Percentiles rank a stretch among this genome's conserved stretches.
Evolutionary conservation across 306 rosid species (phyloP).

Genomic region (Carpinus fangiana): DNA sequence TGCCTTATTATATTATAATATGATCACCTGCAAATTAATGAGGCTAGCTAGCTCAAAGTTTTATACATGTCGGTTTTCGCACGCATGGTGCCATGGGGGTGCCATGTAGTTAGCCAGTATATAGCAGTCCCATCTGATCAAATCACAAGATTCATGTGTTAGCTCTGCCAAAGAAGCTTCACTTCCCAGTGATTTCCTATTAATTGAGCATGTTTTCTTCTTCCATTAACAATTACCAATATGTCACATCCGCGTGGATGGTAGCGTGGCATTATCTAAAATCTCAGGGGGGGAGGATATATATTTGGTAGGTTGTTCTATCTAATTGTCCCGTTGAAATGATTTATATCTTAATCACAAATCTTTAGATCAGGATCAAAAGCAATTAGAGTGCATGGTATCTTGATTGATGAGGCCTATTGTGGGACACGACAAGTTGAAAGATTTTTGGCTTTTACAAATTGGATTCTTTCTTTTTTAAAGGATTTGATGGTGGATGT

Average conservation of each 20-base stretch:
- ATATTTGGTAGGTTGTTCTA: conserved; percentile 30
- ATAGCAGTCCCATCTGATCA: background rate
- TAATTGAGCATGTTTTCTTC: conserved; percentile 11
- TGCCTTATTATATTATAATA: background rate
- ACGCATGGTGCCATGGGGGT: background rate
- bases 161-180: conserved; percentile 20
- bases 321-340: conserved; percentile 20
- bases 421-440: background rate
- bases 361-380: background rate
- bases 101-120: background rate
- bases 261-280: conserved; percentile 29
- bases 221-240: background rate
- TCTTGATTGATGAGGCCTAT: background rate
- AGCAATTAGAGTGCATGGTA: background rate
- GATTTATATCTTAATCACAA: conserved; percentile 2
- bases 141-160: conserved; percentile 8
- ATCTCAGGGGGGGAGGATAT: conserved; percentile 9
- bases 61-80: background rate
- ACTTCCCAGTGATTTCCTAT: background rate
- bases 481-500: background rate
- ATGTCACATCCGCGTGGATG: conserved; percentile 1
- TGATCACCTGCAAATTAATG: background rate
- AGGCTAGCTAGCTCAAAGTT: background rate
- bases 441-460: background rate
- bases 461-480: background rate